A percentile compares a stretch with the other conserved stretches of the same genome.
phyloP scores from a whole-genome alignment of 345 rosid genomes.

The Melaleuca quinquenervia region DNA sequence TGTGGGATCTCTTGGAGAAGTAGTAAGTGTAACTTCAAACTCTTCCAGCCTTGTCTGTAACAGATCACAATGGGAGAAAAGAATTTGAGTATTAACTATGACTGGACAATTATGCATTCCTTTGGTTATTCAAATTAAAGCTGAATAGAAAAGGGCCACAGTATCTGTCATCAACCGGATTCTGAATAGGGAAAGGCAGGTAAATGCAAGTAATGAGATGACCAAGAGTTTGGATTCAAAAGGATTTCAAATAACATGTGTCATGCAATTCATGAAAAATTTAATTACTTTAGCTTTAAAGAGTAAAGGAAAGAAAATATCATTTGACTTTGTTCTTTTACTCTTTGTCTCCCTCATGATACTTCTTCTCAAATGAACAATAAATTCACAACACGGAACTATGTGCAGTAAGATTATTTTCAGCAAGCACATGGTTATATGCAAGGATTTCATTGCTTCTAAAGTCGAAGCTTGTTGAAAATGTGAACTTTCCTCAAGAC shows the following conservation, averaged over 20 bases:
- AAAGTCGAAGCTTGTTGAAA: neutral
- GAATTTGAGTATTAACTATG: neutral
- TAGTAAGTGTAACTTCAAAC: constrained; percentile 47
- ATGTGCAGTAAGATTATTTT: neutral
- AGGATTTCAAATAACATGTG: neutral
- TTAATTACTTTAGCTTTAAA: neutral
- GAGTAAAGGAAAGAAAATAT: neutral
- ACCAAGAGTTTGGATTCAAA: neutral
- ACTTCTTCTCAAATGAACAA: neutral
- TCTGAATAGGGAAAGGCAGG: neutral
- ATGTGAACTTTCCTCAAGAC: neutral
- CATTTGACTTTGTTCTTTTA: neutral
- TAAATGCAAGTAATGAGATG: neutral
- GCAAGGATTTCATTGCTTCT: neutral
- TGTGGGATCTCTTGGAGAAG: constrained; percentile 55
- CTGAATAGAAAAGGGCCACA: neutral
- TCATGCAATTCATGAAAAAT: neutral
- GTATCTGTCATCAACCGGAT: neutral
- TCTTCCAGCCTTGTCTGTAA: constrained; percentile 70
- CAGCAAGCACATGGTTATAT: neutral
- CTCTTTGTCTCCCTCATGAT: neutral
- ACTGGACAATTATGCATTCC: neutral
- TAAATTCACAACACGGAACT: neutral
- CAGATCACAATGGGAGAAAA: neutral
- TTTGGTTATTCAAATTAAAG: neutral